Evolutionary conservation across 139 green algal species (phyloP), one percentile per base, ranked within the genome.

Genomic region (Coelastrella sp.): DNA sequence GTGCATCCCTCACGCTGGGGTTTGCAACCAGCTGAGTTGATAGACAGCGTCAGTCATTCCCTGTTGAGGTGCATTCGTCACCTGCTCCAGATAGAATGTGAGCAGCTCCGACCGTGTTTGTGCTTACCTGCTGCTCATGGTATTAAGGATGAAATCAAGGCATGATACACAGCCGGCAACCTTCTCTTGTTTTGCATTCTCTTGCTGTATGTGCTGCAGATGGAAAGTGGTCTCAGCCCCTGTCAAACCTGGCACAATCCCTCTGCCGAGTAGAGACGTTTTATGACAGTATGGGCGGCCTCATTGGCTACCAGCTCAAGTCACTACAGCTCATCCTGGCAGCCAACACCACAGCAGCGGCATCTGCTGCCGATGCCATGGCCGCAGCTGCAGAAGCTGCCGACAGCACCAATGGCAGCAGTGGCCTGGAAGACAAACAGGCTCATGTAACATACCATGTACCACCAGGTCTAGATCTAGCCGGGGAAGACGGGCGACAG

Each of bases 261-360:
- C 93, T 99, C 65, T 73, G 74, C 5, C 90, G 87, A 11, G 94
- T 98, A 14, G 95, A 98, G 9, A 72, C 91, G 5, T 99, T 99
- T 85, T 99, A 99, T 89, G 96, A 99, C 94, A 93, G 89, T 73
- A 97, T 99, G 57, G 98, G 98, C 12, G 98, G 98, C n/a, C 90
- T 99, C 49, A 70, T 97, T 4, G 98, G 98, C 70, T 99, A 99
- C 92, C 98, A 99, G 91, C 87, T 95, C 58, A 96, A 97, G 87
- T 97, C 94, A 59, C 90, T 99, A 78, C 88, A 96, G 81, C 94
- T 99, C 15, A 96, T 99, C 35, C 27, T 92, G 17, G 84, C 75
- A n/a, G 91, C 90, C 49, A 87, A 90, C 56, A 27, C 4, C 66
- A 83, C n/a, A 11, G 63, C 61, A 7, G 83, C 65, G 12, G 84